These are phyloP conservation scores for Sindora glabra DNA, from an alignment of 306 rosid genomes.

Conservation along the genomic window DNA sequence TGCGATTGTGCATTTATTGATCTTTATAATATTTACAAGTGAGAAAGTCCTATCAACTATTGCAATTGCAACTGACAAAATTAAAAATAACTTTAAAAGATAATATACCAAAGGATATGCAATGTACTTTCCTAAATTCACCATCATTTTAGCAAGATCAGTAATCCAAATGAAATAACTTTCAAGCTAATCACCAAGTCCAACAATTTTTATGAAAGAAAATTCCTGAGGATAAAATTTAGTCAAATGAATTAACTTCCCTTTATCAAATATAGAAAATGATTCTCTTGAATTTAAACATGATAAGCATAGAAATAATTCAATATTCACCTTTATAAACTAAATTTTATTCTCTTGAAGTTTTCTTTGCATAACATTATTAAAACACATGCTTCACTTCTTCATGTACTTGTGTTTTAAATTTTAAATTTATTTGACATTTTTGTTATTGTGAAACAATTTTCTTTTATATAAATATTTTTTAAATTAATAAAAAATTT, in stretches of 20 bases:
- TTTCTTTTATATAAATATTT: no score
- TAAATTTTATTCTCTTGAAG: constrained; percentile 3
- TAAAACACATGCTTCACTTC: no score
- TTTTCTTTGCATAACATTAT: not conserved
- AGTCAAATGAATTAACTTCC: not conserved
- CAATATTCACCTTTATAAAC: not conserved
- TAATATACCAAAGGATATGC: not conserved
- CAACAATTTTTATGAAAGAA: not conserved
- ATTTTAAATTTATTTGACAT: no score
- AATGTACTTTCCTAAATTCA: not conserved
- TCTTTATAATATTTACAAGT: no score
- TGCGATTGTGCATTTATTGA: no score
- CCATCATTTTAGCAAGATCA: constrained; percentile 2
- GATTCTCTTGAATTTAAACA: not conserved
- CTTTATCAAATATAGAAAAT: not conserved
- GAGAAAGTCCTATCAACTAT: not conserved
- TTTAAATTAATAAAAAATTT: no score
- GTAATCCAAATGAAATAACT: not conserved
- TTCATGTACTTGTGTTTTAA: no score
- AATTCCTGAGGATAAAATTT: constrained; percentile 1
- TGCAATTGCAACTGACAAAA: not conserved
- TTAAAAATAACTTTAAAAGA: not conserved
- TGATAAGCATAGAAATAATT: constrained; percentile 2
- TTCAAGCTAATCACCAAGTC: constrained; percentile 4
- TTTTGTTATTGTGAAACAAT: no score